Evolutionary conservation across 139 green algal species (phyloP).

Genomic region (Yamagishiella unicocca): DNA sequence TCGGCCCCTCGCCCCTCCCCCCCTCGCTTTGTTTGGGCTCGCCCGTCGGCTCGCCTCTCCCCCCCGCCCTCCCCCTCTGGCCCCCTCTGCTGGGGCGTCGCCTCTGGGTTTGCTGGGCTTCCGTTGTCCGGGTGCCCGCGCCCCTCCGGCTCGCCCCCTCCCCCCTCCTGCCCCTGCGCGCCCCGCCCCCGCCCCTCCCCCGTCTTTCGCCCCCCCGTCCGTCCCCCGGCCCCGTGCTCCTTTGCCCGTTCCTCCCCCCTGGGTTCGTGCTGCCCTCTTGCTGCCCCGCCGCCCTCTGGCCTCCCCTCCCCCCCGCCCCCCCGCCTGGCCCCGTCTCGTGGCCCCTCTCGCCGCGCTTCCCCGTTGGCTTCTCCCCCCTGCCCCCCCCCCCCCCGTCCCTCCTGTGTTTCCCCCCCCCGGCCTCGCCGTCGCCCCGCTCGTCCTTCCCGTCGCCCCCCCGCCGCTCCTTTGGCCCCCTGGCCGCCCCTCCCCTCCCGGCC

Average conservation of each 20-base stretch:
- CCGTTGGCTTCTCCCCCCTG: background rate
- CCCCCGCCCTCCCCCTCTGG: background rate
- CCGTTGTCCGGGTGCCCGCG: background rate
- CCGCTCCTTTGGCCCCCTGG: background rate
- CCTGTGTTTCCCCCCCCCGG: background rate
- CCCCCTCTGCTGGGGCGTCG: background rate
- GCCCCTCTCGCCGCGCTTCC: background rate
- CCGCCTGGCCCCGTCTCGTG: background rate
- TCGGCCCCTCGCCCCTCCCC: background rate
- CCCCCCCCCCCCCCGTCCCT: background rate
- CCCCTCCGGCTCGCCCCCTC: background rate
- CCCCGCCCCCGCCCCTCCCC: too few species aligned
- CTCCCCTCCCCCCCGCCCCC: background rate
- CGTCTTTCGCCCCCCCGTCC: background rate
- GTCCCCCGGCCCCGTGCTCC: background rate
- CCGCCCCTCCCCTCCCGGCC: too few species aligned
- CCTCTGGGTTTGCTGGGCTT: background rate
- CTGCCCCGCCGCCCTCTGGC: background rate
- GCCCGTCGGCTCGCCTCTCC: background rate
- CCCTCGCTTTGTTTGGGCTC: background rate
- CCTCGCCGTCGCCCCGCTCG: background rate
- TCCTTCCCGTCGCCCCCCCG: background rate
- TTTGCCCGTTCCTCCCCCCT: background rate
- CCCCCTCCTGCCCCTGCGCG: background rate
- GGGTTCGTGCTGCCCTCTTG: background rate